Evolutionary conservation across 2,329 filamentous ascomycete species (phyloP), one percentile per base, ranked within the genome.

Genomic region (Phaeosphaeria sp.): DNA sequence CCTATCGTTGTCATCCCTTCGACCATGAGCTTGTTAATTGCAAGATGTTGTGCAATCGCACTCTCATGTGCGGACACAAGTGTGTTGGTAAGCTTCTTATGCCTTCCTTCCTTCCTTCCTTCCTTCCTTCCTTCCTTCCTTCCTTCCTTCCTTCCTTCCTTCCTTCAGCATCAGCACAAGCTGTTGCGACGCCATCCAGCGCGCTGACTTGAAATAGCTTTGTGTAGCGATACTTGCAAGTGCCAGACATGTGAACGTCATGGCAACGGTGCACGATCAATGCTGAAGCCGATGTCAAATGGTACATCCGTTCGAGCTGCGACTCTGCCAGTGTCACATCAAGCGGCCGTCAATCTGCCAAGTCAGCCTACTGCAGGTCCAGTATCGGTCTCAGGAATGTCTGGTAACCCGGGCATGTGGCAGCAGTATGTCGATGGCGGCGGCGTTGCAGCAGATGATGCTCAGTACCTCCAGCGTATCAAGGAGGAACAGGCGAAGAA

Each of bases 1-100:
- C 70, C 20, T 66, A 75, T 24, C 60, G 48, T 3, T 78, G 76
- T 45, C 75, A 77, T 48, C 74, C 75, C 55, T 77, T 77, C 44
- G 65, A 64, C 7, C 69, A 68, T 24, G 56, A 64, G 1, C 57
- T 51, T 7, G 68, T 77, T 44, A 74, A 74, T n/a, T 77, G 74
- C 51, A 73, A 63, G 59, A 64, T 65, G 47, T 74, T 69, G 50
- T 55, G 55, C 9, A 71, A 62, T 49, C 56, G 55, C 1, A 49
- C 68, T 8, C 61, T 64, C 7, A 24, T 51, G 1, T 77, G 75
- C 52, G 68, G 69, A 5, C 75, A 76, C 60, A 60, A 56, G 11
- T 77, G 75, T 43, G 24, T 51, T 56, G 40, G 40, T 43, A 43
- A 43, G 40, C 40, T 43, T 43, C 40, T 18, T 43, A 33, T 55